A percentile compares a stretch with the other conserved stretches of the same genome.
These are phyloP conservation scores for Globisporangium cystogenes DNA, from an alignment of 352 stramenopile species.

Conservation along the genomic window DNA sequence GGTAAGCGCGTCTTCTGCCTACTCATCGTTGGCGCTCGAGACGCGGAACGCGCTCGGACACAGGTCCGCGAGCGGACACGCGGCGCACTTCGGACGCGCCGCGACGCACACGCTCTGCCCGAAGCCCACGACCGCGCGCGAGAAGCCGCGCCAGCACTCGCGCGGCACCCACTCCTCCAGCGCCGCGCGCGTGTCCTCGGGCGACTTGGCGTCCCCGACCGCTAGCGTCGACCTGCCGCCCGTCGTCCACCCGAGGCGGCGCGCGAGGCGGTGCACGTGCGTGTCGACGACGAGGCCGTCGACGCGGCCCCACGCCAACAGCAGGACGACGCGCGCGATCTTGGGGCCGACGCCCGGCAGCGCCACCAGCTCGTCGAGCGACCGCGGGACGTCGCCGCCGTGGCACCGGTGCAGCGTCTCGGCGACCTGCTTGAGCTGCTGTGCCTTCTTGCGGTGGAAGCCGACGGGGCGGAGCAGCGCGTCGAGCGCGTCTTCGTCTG, in stretches of 20 bases:
- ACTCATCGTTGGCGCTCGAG: not conserved
- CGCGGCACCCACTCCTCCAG: constrained; percentile 94
- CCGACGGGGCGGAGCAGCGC: constrained; percentile 89
- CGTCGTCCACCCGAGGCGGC: constrained; percentile 92
- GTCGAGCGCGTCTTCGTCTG: constrained; percentile 80
- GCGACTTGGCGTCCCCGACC: constrained; percentile 73
- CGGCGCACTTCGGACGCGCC: constrained; percentile 59
- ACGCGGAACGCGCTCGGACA: constrained; percentile 31
- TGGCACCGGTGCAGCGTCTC: constrained; percentile 32
- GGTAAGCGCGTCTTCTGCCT: not conserved
- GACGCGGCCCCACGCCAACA: constrained; percentile 82
- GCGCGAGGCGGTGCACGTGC: constrained; percentile 96
- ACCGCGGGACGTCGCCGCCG: constrained; percentile 85
- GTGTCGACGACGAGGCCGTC: constrained; percentile 96
- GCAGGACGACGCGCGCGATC: constrained; percentile 96
- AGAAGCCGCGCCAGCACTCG: constrained; percentile 89
- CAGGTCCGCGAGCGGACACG: constrained; percentile 60
- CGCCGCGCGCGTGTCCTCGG: constrained; percentile 89
- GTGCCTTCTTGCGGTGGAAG: constrained; percentile 97
- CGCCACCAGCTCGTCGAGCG: constrained; percentile 85
- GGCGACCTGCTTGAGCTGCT: constrained; percentile 89
- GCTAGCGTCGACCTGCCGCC: constrained; percentile 32
- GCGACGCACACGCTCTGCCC: constrained; percentile 90
- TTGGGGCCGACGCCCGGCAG: constrained; percentile 95
- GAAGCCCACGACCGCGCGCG: constrained; percentile 94